phyloP scores from a whole-genome alignment of 257 asterid genomes.

The Scutellaria barbata region DNA sequence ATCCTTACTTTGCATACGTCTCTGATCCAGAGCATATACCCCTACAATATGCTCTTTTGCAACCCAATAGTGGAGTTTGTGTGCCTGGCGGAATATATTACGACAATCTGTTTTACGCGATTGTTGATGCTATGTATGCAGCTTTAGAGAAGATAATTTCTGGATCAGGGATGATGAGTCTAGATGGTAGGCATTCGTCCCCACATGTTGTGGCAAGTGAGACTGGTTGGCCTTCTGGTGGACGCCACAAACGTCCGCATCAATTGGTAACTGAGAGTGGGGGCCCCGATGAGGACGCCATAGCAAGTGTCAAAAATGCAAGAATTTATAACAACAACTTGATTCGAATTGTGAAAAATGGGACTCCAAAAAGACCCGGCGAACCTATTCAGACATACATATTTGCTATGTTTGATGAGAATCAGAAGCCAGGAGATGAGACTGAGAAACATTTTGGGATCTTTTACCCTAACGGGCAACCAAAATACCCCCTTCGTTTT shows the following conservation, averaged over 20 bases:
- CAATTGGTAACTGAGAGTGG: too few relatives aligned
- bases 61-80: not conserved
- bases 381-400: constrained; percentile 22
- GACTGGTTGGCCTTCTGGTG: constrained; percentile 31
- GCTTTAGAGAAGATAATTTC: too few relatives aligned
- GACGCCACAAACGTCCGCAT: too few relatives aligned
- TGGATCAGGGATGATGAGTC: too few relatives aligned
- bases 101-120: constrained; percentile 4
- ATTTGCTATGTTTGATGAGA: constrained; percentile 38
- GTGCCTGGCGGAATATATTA: not conserved
- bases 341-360: constrained; percentile 23
- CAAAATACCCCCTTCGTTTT: constrained; percentile 8
- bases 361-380: constrained; percentile 25
- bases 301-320: not conserved
- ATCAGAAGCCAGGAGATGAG: constrained; percentile 24
- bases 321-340: constrained; percentile 22
- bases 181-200: too few relatives aligned
- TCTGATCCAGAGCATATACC: not conserved
- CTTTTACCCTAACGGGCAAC: not conserved
- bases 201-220: too few relatives aligned
- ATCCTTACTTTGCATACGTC: constrained; percentile 5
- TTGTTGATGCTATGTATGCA: too few relatives aligned
- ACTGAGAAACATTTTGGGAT: constrained; percentile 23
- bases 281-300: not conserved
- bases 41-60: not conserved